A percentile compares a stretch with the other conserved stretches of the same genome.
These are phyloP conservation scores for Trichoderma polysporum DNA, from an alignment of 2,329 filamentous ascomycete genomes.

Conservation along the genomic window DNA sequence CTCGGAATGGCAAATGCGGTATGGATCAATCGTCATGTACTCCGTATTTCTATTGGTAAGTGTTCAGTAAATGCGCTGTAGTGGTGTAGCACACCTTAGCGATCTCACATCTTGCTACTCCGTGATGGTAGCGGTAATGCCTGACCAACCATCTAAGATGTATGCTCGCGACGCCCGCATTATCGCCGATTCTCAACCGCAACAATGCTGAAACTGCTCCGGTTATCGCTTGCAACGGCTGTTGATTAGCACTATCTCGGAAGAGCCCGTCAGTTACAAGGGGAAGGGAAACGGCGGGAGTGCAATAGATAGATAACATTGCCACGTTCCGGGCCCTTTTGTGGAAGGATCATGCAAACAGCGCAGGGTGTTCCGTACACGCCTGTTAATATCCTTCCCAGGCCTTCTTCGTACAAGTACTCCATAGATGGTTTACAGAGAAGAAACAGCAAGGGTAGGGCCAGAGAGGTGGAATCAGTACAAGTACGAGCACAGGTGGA, in stretches of 20 bases:
- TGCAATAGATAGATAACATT: background rate
- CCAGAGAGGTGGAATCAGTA: background rate
- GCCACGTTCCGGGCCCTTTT: conserved; percentile 4
- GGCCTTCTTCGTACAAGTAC: background rate
- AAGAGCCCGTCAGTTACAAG: conserved; percentile 11
- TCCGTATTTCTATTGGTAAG: conserved; percentile 7
- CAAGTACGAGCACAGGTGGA: background rate
- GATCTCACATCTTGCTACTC: conserved; percentile 6
- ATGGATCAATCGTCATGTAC: background rate
- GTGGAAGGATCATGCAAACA: background rate
- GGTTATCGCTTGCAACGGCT: background rate
- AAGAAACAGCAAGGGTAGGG: background rate
- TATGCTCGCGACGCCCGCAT: background rate
- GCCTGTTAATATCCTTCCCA: background rate
- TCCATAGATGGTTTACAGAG: background rate
- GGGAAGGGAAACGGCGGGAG: conserved; percentile 7
- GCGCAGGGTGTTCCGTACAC: background rate
- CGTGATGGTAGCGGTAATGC: conserved; percentile 2
- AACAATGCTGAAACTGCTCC: conserved; percentile 3
- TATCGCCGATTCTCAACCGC: conserved; percentile 3
- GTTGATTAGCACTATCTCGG: conserved; percentile 3
- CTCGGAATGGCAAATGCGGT: conserved; percentile 3
- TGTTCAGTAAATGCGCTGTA: background rate
- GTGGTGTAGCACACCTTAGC: background rate
- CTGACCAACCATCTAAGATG: conserved; percentile 1